Conservation (phyloP, 2,329 filamentous ascomycete species). For the Sordariomycetes sp. region DNA sequence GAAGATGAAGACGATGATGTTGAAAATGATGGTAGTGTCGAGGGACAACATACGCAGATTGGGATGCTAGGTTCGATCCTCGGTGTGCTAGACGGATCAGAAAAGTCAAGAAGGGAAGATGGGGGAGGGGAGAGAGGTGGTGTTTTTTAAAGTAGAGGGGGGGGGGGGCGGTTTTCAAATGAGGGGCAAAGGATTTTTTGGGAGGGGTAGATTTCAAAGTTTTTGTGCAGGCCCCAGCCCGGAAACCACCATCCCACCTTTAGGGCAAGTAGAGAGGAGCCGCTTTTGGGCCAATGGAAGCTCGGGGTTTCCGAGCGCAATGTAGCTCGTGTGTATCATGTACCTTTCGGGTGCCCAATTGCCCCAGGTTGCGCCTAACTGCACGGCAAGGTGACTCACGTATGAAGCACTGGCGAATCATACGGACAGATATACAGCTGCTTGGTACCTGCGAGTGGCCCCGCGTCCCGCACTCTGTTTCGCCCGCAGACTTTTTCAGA, state of each 20-base stretch:
- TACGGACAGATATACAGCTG: neutral
- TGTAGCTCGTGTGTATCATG: conserved; percentile 1
- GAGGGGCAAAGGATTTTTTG: conserved; percentile 5
- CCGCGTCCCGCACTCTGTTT: neutral
- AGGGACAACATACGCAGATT: conserved; percentile 4
- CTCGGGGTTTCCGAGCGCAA: neutral
- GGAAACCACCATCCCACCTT: conserved; percentile 5
- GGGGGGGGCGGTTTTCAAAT: neutral
- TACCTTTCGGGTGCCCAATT: conserved; percentile 2
- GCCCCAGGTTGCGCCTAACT: conserved; percentile 1
- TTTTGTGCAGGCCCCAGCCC: conserved; percentile 5
- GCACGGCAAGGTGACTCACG: conserved; percentile 1
- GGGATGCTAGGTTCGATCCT: conserved; percentile 6
- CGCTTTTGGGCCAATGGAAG: neutral
- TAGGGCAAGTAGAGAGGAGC: conserved; percentile 4
- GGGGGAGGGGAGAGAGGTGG: conserved; percentile 2
- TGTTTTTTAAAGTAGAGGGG: conserved; percentile 3
- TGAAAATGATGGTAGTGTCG: neutral
- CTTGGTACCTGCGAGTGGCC: neutral
- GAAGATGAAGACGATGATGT: neutral
- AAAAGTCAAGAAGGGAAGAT: conserved; percentile 3
- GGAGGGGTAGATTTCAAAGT: conserved; percentile 6
- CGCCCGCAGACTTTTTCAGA: neutral
- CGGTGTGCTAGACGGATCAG: conserved; percentile 5
- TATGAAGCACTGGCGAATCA: neutral